Evolutionary conservation across 345 rosid genomes (phyloP).

Genomic region (Fremontodendron californicum): DNA sequence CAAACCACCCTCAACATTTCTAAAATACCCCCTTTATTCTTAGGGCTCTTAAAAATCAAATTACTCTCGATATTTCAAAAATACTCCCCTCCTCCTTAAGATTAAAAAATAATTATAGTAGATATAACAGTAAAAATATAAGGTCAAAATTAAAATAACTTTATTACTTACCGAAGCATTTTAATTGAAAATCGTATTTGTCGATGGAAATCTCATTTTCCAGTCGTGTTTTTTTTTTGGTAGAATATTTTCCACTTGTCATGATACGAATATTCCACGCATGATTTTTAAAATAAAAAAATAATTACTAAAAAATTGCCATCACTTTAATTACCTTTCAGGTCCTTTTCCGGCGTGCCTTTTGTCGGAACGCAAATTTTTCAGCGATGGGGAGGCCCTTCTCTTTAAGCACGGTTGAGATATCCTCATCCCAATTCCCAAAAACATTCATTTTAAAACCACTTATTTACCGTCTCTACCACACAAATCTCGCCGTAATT

Average conservation of each 20-base stretch:
- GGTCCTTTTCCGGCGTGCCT: constrained; percentile 8
- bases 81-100: no score
- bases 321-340: neutral
- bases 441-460: neutral
- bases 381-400: neutral
- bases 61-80: no score
- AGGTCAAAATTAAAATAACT: no score
- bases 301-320: neutral
- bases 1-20: no score
- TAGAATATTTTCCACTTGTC: neutral
- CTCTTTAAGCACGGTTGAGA: constrained; percentile 10
- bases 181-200: no score
- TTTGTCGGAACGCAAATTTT: neutral
- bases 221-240: neutral
- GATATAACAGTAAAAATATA: no score
- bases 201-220: no score
- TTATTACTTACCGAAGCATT: no score
- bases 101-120: no score
- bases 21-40: no score
- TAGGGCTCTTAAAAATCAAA: no score
- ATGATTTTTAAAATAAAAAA: neutral
- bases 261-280: neutral
- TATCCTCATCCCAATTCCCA: constrained; percentile 10
- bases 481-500: neutral
- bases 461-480: neutral